These are phyloP conservation scores for Phytophthora crassamura DNA, from an alignment of 352 stramenopile species.

Conservation along the genomic window DNA sequence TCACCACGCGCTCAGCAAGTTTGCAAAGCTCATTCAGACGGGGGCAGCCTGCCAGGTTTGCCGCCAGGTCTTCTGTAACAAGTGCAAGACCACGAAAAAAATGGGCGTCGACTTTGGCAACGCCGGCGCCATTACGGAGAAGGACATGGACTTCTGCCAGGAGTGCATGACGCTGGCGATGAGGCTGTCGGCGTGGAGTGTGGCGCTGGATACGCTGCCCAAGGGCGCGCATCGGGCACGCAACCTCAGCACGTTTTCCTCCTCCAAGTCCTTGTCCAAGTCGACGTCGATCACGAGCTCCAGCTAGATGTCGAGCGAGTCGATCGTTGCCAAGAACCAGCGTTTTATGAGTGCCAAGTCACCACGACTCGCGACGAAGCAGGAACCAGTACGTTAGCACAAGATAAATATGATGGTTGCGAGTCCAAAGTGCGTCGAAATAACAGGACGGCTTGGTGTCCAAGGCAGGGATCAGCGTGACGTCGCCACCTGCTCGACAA, in stretches of 20 bases:
- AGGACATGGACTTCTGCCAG: constrained; percentile 57
- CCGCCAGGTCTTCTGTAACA: constrained; percentile 43
- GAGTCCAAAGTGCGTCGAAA: constrained; percentile 4
- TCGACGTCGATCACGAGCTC: constrained; percentile 22
- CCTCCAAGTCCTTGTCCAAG: constrained; percentile 27
- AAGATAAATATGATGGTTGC: constrained; percentile 33
- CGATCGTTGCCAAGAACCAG: not conserved
- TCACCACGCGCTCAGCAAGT: constrained; percentile 39
- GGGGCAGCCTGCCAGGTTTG: constrained; percentile 42
- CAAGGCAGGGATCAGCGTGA: not conserved
- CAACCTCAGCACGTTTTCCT: constrained; percentile 16
- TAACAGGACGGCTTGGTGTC: not conserved
- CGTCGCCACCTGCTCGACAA: constrained; percentile 16
- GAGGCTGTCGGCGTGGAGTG: constrained; percentile 45
- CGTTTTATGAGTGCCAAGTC: no score
- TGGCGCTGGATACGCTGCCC: constrained; percentile 42
- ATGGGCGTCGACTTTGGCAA: constrained; percentile 45
- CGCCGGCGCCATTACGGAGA: constrained; percentile 39
- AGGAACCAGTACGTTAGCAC: constrained; percentile 1
- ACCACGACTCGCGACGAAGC: no score
- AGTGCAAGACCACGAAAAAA: constrained; percentile 50
- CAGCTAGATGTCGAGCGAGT: not conserved
- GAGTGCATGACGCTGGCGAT: constrained; percentile 51
- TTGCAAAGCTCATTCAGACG: constrained; percentile 31
- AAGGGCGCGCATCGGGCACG: constrained; percentile 2